A percentile compares a stretch with the other conserved stretches of the same genome.
Conservation (phyloP, 345 rosid species). For the Eutrema heterophyllum region DNA sequence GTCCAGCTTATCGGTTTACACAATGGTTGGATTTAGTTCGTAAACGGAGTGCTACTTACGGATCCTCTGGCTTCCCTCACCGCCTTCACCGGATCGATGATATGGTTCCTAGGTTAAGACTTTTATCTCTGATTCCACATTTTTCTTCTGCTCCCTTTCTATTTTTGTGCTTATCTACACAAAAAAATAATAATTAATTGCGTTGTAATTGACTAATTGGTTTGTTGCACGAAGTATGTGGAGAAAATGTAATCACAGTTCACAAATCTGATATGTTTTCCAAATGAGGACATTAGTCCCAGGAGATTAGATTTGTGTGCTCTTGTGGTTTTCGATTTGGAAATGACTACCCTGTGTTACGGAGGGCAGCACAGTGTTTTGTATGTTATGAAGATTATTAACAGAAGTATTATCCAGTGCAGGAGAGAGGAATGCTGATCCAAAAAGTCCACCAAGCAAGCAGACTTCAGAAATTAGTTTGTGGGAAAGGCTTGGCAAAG, state of each 20-base stretch:
- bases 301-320: not conserved
- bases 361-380: not conserved
- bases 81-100: constrained; percentile 45
- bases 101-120: constrained; percentile 39
- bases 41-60: constrained; percentile 72
- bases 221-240: no score
- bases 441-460: constrained; percentile 43
- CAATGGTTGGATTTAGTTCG: constrained; percentile 99
- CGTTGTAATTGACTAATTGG: not conserved
- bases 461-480: constrained; percentile 57
- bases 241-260: no score
- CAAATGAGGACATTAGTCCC: not conserved
- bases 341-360: not conserved
- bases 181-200: no score
- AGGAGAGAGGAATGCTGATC: constrained; percentile 48
- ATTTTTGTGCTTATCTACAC: not conserved
- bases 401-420: constrained; percentile 41
- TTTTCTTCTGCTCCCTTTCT: not conserved
- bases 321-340: not conserved
- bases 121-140: not conserved
- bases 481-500: constrained; percentile 95
- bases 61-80: constrained; percentile 85
- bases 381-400: not conserved
- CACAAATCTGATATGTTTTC: not conserved
- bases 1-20: constrained; percentile 72